Base-by-base conservation (phyloP, 495 filamentous ascomycete genomes). In the Xylona heveae region DNA sequence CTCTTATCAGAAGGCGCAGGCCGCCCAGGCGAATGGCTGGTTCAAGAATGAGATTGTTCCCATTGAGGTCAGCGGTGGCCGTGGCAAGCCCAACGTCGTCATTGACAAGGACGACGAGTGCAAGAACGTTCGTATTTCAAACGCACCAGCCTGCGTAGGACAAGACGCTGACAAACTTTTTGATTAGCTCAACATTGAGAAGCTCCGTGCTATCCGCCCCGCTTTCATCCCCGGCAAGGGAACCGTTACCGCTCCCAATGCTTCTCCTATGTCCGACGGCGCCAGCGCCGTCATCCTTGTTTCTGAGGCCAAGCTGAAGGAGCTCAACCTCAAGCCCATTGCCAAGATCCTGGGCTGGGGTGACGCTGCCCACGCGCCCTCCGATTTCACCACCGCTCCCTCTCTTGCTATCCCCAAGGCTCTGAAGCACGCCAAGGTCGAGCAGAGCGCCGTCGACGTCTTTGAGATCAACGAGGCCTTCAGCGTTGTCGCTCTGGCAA, bases 381-480 rank as follows among this genome's bases (percentile, higher is more conserved):
- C 71, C 51, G 83, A 92, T 50, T 97, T 97, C 66, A 97, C 88
- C 36, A 93, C 81, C 34, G 72, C 88, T 3, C 88, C 88, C 16
- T 68, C 88, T n/a, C 62, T 94, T 28, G 88, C 88, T 19, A 88
- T 97, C 34, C 88, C 88, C 38, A 94, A 94, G 63, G 88, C 88
- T 9, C 67, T 95, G 40, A 77, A 78, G 62, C 84, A 97, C 53
- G 88, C 88, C 22, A 71, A 72, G 36, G 53, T 94, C 30, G 62
- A 69, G 21, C 65, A 71, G 41, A 62, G 74, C 27, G 57, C 73
- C 24, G 66, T 97, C 31, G 85, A 94, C 45, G 85, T 72, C 40
- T 95, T 85, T 46, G 88, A 97, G 64, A 93, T 97, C 62, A 97
- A 97, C 55, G 88, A 97, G 59, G 88, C 88, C 4, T 97, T 97